Percentiles rank a stretch among this genome's conserved stretches.
These are phyloP conservation scores for Porcisia hertigi DNA, from an alignment of 208 protist genomes.

Conservation along the genomic window DNA sequence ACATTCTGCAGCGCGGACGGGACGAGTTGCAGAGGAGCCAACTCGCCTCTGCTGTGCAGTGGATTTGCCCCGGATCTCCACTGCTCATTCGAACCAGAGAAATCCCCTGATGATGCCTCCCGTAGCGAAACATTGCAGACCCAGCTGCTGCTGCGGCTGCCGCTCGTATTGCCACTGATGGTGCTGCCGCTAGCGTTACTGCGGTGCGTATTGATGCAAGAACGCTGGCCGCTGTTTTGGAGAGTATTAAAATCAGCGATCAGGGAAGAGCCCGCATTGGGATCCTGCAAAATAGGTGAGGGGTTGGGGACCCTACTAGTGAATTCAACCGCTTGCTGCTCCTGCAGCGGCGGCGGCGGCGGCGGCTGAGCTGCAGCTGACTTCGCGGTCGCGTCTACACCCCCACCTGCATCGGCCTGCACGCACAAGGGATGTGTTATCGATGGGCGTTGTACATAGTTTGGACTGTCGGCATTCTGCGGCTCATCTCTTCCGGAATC, in stretches of 20 bases:
- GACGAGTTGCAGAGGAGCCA: constrained; percentile 23
- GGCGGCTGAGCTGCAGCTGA: background rate
- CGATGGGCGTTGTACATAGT: background rate
- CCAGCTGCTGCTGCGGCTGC: background rate
- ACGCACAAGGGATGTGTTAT: background rate
- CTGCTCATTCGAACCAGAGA: background rate
- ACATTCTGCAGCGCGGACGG: constrained; percentile 20
- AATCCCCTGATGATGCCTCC: background rate
- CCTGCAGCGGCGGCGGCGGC: background rate
- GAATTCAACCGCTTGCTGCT: background rate
- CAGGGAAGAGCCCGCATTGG: background rate
- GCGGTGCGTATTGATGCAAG: background rate
- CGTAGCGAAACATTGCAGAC: background rate
- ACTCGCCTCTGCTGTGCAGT: background rate
- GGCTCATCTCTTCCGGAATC: constrained; percentile 4
- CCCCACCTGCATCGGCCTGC: background rate
- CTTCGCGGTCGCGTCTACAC: background rate
- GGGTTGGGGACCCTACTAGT: background rate
- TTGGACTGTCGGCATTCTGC: background rate
- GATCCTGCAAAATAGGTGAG: constrained; percentile 1
- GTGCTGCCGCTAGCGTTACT: background rate
- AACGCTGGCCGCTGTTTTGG: background rate
- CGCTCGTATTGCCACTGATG: background rate
- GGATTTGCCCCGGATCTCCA: background rate
- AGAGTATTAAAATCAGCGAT: background rate